Base-by-base conservation (phyloP, 768 basidiomycete genomes). In the Calvatia gigantea region DNA sequence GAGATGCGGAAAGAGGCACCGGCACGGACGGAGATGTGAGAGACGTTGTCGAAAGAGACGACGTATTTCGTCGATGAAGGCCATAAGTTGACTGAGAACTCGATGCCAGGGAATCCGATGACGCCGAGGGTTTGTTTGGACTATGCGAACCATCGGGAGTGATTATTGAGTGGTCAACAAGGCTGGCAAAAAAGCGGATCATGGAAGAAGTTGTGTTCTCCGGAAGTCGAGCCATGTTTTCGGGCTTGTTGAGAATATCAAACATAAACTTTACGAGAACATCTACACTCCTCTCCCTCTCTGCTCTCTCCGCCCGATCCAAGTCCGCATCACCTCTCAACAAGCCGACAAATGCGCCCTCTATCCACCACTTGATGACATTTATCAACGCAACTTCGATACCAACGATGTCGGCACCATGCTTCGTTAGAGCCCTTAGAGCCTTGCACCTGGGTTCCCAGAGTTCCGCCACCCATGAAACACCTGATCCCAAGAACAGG, bases 371-470 rank as follows among this genome's bases (percentile, higher is more conserved):
- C 59, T 81, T 80, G 39, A 90, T 70, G 45, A 85, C 66, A 37
- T 74, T 69, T 23, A 89, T 69, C 31, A 90, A 64, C 33, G 73
- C 70, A 6, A 72, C 65, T 67, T 91, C 89, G 61, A 89, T 79
- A 17, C 89, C 89, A 32, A 82, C 69, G 27, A 84, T 77, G 43
- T 87, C 83, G 2, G 70, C 62, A 5, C 86, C 87, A 37, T 73
- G 79, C 57, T 74, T 78, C 32, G 86, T 86, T 49, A 92, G 73
- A 2, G 86, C 81, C 3, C 79, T 70, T 1, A 91, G 72, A 1
- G 89, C 87, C 58, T 83, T 85, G 62, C 86, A 82, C 17, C 85
- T 79, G 1, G 81, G 73, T 60, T 89, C 87, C 78, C 89, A 89
- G 0, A 88, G 70, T 23, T 91, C 89, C n/a, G 70, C 59, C 2